Evolutionary conservation across 129 eudicot genomes (phyloP).

Genomic region (sunflower (Helianthus annuus)): DNA sequence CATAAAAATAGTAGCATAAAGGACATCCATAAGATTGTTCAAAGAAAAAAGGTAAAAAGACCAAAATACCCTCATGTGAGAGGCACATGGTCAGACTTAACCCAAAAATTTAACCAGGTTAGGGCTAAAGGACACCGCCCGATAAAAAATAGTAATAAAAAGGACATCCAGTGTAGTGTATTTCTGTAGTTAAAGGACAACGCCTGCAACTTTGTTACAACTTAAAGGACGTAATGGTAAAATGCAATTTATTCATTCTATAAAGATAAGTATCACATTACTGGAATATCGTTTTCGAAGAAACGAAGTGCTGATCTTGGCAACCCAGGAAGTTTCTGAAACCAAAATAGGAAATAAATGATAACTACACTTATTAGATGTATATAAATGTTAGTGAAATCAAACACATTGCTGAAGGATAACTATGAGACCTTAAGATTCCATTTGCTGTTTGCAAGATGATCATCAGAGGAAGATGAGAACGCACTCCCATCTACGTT

Average conservation of each 20-base stretch:
- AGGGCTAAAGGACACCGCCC: too few relatives aligned
- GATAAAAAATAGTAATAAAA: too few relatives aligned
- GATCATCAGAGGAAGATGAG: slow-evolving; percentile 48
- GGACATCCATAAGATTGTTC: too few relatives aligned
- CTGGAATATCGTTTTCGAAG: slow-evolving; percentile 47
- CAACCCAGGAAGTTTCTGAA: slow-evolving; percentile 47
- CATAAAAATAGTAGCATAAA: too few relatives aligned
- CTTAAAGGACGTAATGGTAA: too few relatives aligned
- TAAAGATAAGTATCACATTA: slow-evolving; percentile 25
- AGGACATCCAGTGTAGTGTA: too few relatives aligned
- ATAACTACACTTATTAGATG: not conserved
- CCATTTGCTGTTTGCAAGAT: slow-evolving; percentile 56
- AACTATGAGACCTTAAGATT: slow-evolving; percentile 42
- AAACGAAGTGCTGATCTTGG: slow-evolving; percentile 44
- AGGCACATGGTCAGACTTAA: too few relatives aligned
- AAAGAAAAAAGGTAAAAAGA: too few relatives aligned
- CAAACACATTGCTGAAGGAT: not conserved
- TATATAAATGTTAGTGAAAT: not conserved
- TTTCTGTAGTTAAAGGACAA: too few relatives aligned
- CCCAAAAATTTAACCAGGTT: too few relatives aligned
- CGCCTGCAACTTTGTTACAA: too few relatives aligned
- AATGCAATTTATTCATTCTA: not conserved
- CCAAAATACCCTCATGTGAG: too few relatives aligned
- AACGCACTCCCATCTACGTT: slow-evolving; percentile 60
- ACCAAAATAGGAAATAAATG: not conserved